phyloP scores from a whole-genome alignment of 805 yeast species.

The Saturnispora gosingensis region DNA sequence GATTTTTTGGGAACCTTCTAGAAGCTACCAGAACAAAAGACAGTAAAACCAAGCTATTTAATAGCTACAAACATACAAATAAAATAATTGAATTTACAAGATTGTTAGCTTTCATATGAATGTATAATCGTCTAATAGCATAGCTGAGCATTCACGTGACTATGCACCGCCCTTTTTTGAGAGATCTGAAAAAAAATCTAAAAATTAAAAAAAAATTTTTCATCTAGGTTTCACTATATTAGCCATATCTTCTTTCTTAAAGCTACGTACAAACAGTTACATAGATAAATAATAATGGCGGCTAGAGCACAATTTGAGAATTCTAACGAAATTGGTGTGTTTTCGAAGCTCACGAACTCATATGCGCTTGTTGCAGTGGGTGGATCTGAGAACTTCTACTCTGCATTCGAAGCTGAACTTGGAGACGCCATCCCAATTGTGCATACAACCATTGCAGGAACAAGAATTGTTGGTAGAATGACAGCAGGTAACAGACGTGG shows the following conservation, averaged over 20 bases:
- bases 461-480: conserved; percentile 96
- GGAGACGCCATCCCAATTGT: conserved; percentile 95
- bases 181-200: not conserved
- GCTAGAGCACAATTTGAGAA: conserved; percentile 75
- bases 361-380: conserved; percentile 96
- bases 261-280: not conserved
- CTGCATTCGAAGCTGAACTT: conserved; percentile 95
- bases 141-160: not conserved
- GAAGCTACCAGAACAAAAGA: not conserved
- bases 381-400: conserved; percentile 75
- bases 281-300: conserved; percentile 35
- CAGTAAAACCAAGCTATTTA: too few species aligned
- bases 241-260: not conserved
- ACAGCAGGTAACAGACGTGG: conserved; percentile 99
- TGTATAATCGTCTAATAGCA: not conserved
- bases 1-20: not conserved
- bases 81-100: too few species aligned
- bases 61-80: not conserved
- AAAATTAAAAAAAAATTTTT: not conserved
- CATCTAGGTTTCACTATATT: not conserved
- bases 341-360: conserved; percentile 89
- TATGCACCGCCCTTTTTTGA: not conserved
- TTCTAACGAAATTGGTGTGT: conserved; percentile 88
- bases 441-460: conserved; percentile 96
- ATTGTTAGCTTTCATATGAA: not conserved